Conservation (phyloP, 371 early-diverging fungal genomes). For the Mucor plumbeus region DNA sequence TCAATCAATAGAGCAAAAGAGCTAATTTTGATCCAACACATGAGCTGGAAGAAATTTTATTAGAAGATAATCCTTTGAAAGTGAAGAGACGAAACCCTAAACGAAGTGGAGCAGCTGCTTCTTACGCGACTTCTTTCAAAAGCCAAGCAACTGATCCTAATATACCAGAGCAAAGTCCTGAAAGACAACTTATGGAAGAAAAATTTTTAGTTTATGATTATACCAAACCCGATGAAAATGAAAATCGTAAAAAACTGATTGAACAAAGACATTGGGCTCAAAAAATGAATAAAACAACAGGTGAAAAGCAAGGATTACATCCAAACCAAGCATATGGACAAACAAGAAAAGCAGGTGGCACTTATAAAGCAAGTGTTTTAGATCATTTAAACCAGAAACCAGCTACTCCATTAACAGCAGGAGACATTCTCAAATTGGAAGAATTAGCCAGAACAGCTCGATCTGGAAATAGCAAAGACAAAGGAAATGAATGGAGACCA, state of each 20-base stretch:
- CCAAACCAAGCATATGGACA: slow-evolving; percentile 10
- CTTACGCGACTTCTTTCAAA: slow-evolving; percentile 24
- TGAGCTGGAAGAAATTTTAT: slow-evolving; percentile 92
- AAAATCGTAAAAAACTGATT: slow-evolving; percentile 16
- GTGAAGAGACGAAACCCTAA: slow-evolving; percentile 42
- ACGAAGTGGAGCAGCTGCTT: slow-evolving; percentile 28
- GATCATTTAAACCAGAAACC: slow-evolving; percentile 53
- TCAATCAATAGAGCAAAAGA: slow-evolving; percentile 51
- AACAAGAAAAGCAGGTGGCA: slow-evolving; percentile 34
- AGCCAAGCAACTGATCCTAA: slow-evolving; percentile 26
- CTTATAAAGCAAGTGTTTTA: slow-evolving; percentile 45
- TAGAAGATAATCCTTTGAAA: slow-evolving; percentile 93
- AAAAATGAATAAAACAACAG: slow-evolving; percentile 46
- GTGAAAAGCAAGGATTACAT: slow-evolving; percentile 21
- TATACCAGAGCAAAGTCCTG: slow-evolving; percentile 35
- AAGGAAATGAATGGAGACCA: slow-evolving; percentile 47
- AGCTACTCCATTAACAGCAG: slow-evolving; percentile 45
- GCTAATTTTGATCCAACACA: slow-evolving; percentile 95
- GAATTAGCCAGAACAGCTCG: slow-evolving; percentile 48
- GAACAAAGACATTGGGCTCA: slow-evolving; percentile 45
- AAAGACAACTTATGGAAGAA: slow-evolving; percentile 66
- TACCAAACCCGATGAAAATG: slow-evolving; percentile 58
- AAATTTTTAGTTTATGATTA: slow-evolving; percentile 67
- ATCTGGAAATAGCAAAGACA: slow-evolving; percentile 33
- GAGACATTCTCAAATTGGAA: slow-evolving; percentile 52